A percentile compares a stretch with the other conserved stretches of the same genome.
phyloP scores from a whole-genome alignment of 2,329 filamentous ascomycete genomes.

The Trichoderma sp. region DNA sequence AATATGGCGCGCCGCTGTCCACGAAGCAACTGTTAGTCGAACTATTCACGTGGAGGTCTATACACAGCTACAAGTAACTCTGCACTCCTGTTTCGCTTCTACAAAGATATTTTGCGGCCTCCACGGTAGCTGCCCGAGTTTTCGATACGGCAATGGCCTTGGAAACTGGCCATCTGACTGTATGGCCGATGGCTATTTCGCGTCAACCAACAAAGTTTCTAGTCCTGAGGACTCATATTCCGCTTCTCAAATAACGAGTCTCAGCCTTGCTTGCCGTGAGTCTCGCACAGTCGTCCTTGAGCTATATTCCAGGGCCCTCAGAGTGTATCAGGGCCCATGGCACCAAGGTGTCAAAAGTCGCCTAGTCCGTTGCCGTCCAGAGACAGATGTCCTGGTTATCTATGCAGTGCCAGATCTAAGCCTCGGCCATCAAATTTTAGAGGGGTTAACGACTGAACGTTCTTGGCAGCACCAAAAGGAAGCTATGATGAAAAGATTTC shows the following conservation, averaged over 20 bases:
- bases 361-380: not conserved
- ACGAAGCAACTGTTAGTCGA: not conserved
- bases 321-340: not conserved
- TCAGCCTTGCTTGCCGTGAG: not conserved
- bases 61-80: not conserved
- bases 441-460: not conserved
- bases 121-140: not conserved
- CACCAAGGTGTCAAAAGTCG: not conserved
- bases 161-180: not conserved
- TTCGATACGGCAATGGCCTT: not conserved
- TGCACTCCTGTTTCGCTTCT: not conserved
- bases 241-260: not conserved
- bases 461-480: not conserved
- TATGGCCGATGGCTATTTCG: not conserved
- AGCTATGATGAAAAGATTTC: not conserved
- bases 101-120: not conserved
- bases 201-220: not conserved
- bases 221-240: not conserved
- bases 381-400: not conserved
- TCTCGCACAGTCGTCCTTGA: not conserved
- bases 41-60: not conserved
- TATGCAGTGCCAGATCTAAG: not conserved
- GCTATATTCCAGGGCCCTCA: not conserved
- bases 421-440: not conserved
- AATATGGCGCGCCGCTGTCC: not conserved